These are phyloP conservation scores for Oenanthe javanica DNA, from an alignment of 140 eudicot genomes.

Conservation along the genomic window DNA sequence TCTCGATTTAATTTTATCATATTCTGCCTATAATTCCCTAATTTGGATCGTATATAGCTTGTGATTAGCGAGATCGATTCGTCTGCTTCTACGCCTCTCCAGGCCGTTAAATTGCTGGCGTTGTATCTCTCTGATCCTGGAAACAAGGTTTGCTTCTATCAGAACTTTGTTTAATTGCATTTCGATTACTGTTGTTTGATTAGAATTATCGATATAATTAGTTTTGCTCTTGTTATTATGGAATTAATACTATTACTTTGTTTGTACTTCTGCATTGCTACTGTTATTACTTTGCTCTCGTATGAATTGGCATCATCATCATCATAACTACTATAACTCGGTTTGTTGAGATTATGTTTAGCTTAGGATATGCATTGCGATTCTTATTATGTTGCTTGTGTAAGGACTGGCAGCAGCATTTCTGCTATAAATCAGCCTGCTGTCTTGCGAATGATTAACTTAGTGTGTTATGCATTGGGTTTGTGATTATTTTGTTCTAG, in stretches of 20 bases:
- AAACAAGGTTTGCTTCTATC: conserved; percentile 34
- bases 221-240: not conserved
- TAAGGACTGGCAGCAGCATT: not conserved
- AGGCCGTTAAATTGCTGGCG: conserved; percentile 89
- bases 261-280: not conserved
- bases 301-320: not conserved
- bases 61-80: conserved; percentile 82
- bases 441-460: not conserved
- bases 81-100: conserved; percentile 85
- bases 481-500: not conserved
- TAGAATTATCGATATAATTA: not conserved
- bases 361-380: not conserved
- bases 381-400: not conserved
- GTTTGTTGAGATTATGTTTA: not conserved
- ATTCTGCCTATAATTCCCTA: not conserved
- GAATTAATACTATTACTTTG: too few species aligned
- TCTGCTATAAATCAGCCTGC: not conserved
- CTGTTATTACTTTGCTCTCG: not conserved
- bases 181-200: not conserved
- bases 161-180: not conserved
- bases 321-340: too few species aligned
- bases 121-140: conserved; percentile 63
- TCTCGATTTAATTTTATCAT: not conserved
- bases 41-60: conserved; percentile 37
- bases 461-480: not conserved